phyloP scores from a whole-genome alignment of 2,329 filamentous ascomycete genomes.

The Cylindrodendrum hubeiense region DNA sequence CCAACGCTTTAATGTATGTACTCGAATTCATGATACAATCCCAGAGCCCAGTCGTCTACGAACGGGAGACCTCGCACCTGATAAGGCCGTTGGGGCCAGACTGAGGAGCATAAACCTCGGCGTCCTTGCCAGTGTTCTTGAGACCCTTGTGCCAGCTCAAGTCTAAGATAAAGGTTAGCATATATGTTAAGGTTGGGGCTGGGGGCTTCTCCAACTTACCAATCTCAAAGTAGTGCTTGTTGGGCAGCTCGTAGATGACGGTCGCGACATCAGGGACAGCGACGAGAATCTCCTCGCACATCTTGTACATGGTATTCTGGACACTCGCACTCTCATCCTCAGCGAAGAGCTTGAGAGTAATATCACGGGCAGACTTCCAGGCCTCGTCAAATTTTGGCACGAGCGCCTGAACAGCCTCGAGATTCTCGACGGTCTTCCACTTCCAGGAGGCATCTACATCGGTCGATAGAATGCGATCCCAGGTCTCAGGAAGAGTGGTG shows the following conservation, averaged over 20 bases:
- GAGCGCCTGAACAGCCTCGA: slow-evolving; percentile 75
- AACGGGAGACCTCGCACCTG: slow-evolving; percentile 85
- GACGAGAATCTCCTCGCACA: slow-evolving; percentile 88
- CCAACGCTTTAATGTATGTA: slow-evolving; percentile 20
- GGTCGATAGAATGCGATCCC: slow-evolving; percentile 95
- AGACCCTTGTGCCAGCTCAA: slow-evolving; percentile 96
- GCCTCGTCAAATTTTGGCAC: slow-evolving; percentile 81
- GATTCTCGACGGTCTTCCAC: slow-evolving; percentile 78
- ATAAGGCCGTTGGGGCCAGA: slow-evolving; percentile 95
- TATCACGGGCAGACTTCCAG: slow-evolving; percentile 81
- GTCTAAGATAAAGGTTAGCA: slow-evolving; percentile 65
- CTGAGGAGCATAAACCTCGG: slow-evolving; percentile 95
- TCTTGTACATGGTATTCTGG: slow-evolving; percentile 99
- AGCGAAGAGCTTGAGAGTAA: slow-evolving; percentile 93
- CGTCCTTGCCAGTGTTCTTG: slow-evolving; percentile 95
- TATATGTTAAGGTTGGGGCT: slow-evolving; percentile 6
- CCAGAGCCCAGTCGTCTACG: slow-evolving; percentile 38
- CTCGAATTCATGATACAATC: slow-evolving; percentile 13
- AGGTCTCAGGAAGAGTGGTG: slow-evolving; percentile 90
- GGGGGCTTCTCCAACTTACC: slow-evolving; percentile 65
- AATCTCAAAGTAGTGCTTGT: slow-evolving; percentile 99
- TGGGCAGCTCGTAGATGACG: slow-evolving; percentile 88
- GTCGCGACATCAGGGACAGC: slow-evolving; percentile 77
- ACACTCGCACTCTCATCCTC: slow-evolving; percentile 92
- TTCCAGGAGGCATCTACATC: slow-evolving; percentile 90